These are phyloP conservation scores for Amesomyces nigricolor DNA, from an alignment of 2,329 filamentous ascomycete species.

Conservation along the genomic window DNA sequence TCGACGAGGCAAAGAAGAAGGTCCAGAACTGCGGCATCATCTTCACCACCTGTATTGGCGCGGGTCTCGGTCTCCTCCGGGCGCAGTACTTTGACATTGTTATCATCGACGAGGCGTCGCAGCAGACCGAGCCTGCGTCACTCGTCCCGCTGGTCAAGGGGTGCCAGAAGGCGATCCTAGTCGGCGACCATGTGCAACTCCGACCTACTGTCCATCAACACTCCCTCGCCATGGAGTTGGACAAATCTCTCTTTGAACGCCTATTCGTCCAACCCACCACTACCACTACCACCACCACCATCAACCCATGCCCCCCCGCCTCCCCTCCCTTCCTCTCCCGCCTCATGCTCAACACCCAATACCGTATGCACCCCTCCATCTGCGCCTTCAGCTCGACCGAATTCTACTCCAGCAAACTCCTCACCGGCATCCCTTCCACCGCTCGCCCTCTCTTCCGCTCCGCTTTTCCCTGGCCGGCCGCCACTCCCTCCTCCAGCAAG, in stretches of 20 bases:
- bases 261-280: conserved; percentile 31
- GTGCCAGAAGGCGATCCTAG: conserved; percentile 38
- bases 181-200: conserved; percentile 44
- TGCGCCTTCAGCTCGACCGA: conserved; percentile 37
- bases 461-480: conserved; percentile 9
- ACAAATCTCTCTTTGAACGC: conserved; percentile 41
- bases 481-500: too few species aligned
- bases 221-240: conserved; percentile 32
- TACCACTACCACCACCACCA: background rate
- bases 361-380: conserved; percentile 39
- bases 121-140: conserved; percentile 39
- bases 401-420: conserved; percentile 36
- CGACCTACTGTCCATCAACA: conserved; percentile 38
- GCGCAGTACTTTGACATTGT: conserved; percentile 36
- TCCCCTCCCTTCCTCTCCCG: conserved; percentile 7
- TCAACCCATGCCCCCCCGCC: background rate
- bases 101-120: conserved; percentile 43
- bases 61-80: conserved; percentile 38
- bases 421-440: conserved; percentile 29
- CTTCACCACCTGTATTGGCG: conserved; percentile 41
- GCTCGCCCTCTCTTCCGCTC: conserved; percentile 26
- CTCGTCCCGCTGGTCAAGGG: conserved; percentile 39
- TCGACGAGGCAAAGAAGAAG: conserved; percentile 34
- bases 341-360: conserved; percentile 41
- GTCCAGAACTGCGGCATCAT: conserved; percentile 35